Conservation (phyloP, 2,329 filamentous ascomycete species). For the Trichoderma citrinoviride region DNA sequence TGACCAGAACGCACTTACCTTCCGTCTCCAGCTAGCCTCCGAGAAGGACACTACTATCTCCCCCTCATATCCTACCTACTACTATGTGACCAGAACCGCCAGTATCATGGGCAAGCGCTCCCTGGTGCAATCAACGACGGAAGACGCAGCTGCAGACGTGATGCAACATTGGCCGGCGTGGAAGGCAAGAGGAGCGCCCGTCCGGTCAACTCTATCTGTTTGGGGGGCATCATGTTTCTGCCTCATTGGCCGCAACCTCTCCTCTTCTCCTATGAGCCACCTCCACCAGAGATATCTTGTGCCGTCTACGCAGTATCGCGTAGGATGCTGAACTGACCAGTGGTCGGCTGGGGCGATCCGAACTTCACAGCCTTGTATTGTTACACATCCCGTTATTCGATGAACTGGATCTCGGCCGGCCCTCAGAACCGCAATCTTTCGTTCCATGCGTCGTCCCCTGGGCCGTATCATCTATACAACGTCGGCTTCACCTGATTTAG, state of each 20-base stretch:
- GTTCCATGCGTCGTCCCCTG: neutral
- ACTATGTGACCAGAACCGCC: neutral
- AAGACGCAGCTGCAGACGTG: neutral
- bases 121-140: neutral
- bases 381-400: neutral
- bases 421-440: neutral
- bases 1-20: neutral
- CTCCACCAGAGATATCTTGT: slow-evolving; percentile 2
- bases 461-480: neutral
- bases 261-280: slow-evolving; percentile 6
- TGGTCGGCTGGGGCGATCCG: slow-evolving; percentile 1
- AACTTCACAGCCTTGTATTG: slow-evolving; percentile 9
- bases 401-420: neutral
- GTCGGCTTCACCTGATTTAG: neutral
- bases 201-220: neutral
- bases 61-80: neutral
- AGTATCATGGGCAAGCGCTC: neutral
- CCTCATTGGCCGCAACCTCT: neutral
- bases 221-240: neutral
- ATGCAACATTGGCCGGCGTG: neutral
- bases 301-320: neutral
- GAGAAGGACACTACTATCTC: neutral
- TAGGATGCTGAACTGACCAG: neutral
- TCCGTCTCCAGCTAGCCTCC: slow-evolving; percentile 7
- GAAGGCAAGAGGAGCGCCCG: slow-evolving; percentile 4